Percentiles rank a stretch among this genome's conserved stretches.
Evolutionary conservation across 495 filamentous ascomycete genomes (phyloP).

Genomic region (Podospora tetraspora): DNA sequence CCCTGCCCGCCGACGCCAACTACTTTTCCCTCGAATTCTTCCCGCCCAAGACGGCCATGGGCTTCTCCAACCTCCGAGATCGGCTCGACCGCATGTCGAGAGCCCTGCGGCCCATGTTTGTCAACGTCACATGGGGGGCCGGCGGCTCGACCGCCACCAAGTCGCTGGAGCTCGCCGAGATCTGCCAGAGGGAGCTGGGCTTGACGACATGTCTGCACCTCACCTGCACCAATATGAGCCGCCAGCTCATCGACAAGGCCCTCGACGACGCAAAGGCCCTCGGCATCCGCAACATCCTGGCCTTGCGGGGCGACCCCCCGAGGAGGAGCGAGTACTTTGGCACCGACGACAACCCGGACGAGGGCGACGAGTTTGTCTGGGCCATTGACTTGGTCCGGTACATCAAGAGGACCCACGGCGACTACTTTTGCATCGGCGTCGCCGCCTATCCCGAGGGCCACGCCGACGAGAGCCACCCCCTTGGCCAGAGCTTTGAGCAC

Average conservation of each 20-base stretch:
- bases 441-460: slow-evolving; percentile 95
- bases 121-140: slow-evolving; percentile 97
- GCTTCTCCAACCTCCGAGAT: slow-evolving; percentile 84
- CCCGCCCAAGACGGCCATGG: slow-evolving; percentile 92
- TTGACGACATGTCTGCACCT: slow-evolving; percentile 94
- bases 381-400: slow-evolving; percentile 88
- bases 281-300: slow-evolving; percentile 90
- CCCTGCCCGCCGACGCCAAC: slow-evolving; percentile 69
- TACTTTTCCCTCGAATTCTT: slow-evolving; percentile 99
- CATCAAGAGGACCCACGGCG: slow-evolving; percentile 75
- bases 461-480: slow-evolving; percentile 77
- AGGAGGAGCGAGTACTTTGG: slow-evolving; percentile 74
- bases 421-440: slow-evolving; percentile 96
- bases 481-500: slow-evolving; percentile 67
- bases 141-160: slow-evolving; percentile 86
- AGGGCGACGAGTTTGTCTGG: slow-evolving; percentile 77
- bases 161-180: slow-evolving; percentile 89
- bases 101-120: slow-evolving; percentile 84
- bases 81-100: slow-evolving; percentile 93
- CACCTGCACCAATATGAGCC: slow-evolving; percentile 97
- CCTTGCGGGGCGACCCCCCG: slow-evolving; percentile 89
- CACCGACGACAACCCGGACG: slow-evolving; percentile 48
- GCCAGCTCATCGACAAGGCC: slow-evolving; percentile 76
- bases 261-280: slow-evolving; percentile 89
- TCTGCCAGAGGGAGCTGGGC: slow-evolving; percentile 85